Conservation (phyloP, 805 yeast genomes). For the Lachancea kluyveri region DNA sequence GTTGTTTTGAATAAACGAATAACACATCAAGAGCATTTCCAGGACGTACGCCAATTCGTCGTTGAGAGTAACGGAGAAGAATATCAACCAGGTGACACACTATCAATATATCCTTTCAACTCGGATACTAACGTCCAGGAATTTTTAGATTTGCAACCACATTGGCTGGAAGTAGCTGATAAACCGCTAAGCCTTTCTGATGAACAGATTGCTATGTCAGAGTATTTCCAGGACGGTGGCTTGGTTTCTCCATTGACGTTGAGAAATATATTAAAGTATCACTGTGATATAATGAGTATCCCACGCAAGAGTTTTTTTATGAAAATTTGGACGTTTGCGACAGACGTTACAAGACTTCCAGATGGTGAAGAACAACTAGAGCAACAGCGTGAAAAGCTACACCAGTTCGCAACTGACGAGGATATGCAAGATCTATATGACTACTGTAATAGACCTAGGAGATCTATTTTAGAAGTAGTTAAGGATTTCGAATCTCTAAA, state of each 20-base stretch:
- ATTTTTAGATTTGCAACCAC: constrained; percentile 56
- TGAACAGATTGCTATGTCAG: background rate
- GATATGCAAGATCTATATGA: constrained; percentile 79
- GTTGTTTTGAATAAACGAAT: constrained; percentile 51
- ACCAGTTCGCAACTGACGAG: constrained; percentile 65
- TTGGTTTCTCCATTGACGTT: constrained; percentile 57
- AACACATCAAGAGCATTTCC: constrained; percentile 72
- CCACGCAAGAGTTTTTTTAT: constrained; percentile 83
- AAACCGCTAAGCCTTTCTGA: constrained; percentile 32
- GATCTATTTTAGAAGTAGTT: constrained; percentile 79
- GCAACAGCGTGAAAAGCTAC: constrained; percentile 68
- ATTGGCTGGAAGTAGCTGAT: constrained; percentile 72
- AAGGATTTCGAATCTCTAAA: constrained; percentile 71
- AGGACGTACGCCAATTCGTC: constrained; percentile 70
- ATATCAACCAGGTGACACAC: constrained; percentile 76
- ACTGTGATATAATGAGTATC: constrained; percentile 73
- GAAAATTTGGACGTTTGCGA: constrained; percentile 66
- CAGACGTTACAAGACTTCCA: constrained; percentile 35
- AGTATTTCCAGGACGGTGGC: constrained; percentile 52
- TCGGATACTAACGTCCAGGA: constrained; percentile 54
- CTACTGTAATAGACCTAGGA: constrained; percentile 88
- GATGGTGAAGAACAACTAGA: constrained; percentile 32
- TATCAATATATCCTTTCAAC: constrained; percentile 72
- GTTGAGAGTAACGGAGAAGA: constrained; percentile 29
- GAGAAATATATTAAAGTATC: constrained; percentile 65